These are phyloP conservation scores for Crucibulum laeve DNA, from an alignment of 768 basidiomycete genomes.

Conservation along the genomic window DNA sequence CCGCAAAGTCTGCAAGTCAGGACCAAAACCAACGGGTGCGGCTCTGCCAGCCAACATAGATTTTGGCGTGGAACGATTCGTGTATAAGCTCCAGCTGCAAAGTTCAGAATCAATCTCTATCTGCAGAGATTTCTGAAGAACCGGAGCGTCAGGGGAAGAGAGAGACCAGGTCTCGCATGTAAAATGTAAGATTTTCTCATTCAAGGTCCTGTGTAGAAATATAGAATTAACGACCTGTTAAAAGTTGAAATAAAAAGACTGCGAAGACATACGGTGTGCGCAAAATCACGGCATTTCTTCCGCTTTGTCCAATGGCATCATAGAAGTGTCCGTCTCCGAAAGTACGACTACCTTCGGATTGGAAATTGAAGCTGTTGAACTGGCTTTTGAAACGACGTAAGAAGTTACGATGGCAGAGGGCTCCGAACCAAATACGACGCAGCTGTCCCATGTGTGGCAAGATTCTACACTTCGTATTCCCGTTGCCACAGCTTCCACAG, in stretches of 20 bases:
- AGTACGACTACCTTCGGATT: not conserved
- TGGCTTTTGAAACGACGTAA: conserved; percentile 5
- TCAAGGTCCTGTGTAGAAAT: no score
- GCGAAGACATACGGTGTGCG: not conserved
- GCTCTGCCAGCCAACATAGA: not conserved
- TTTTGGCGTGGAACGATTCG: not conserved
- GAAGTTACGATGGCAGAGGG: conserved; percentile 19
- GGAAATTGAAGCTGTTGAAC: not conserved
- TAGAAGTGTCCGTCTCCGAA: conserved; percentile 2
- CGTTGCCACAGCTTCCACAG: conserved; percentile 7
- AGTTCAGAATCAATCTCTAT: not conserved
- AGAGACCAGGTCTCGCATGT: not conserved
- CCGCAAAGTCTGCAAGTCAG: conserved; percentile 3
- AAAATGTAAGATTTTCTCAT: not conserved
- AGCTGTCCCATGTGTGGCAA: conserved; percentile 16
- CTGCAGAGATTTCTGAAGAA: not conserved
- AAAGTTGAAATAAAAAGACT: not conserved
- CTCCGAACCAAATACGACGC: conserved; percentile 23
- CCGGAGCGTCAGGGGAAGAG: not conserved
- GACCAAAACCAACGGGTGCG: conserved; percentile 3
- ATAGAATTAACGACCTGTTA: no score
- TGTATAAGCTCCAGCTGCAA: not conserved
- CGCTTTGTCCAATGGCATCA: conserved; percentile 1
- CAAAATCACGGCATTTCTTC: not conserved
- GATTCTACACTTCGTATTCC: conserved; percentile 3